phyloP scores from a whole-genome alignment of 257 asterid genomes.

The Cinchona pubescens region DNA sequence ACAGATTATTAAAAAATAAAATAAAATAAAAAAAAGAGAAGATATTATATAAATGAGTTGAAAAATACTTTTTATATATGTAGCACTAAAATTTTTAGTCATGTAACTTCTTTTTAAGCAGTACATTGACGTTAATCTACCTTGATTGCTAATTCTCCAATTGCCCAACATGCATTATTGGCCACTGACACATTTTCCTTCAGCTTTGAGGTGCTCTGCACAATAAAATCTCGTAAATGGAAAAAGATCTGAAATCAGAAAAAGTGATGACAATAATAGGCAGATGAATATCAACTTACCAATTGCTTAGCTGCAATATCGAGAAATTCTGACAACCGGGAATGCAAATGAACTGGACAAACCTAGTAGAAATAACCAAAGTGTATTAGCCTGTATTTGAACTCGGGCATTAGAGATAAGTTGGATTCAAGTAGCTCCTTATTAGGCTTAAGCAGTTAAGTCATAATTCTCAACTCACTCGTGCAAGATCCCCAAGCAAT shows the following conservation, averaged over 20 bases:
- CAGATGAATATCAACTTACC: constrained; percentile 46
- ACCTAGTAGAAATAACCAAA: constrained; percentile 30
- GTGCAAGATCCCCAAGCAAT: constrained; percentile 94
- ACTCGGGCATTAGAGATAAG: neutral
- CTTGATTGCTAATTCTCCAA: constrained; percentile 95
- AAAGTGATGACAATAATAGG: constrained; percentile 3
- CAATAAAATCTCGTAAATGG: constrained; percentile 20
- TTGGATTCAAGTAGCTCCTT: constrained; percentile 3
- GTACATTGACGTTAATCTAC: constrained; percentile 24
- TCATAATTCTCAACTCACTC: constrained; percentile 47
- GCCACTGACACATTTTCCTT: constrained; percentile 92
- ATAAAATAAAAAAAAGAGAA: no score
- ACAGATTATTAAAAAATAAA: neutral
- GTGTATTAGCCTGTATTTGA: neutral
- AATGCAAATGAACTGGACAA: constrained; percentile 47
- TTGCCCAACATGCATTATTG: constrained; percentile 99
- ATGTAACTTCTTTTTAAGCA: neutral
- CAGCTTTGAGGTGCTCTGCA: constrained; percentile 72
- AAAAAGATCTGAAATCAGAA: constrained; percentile 7
- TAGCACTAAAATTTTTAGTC: neutral
- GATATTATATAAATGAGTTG: no score
- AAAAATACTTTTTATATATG: no score
- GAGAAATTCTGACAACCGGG: constrained; percentile 78
- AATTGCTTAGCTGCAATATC: constrained; percentile 87
- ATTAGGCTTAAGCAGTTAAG: neutral